Evolutionary conservation across 768 basidiomycete genomes (phyloP), one percentile per base, ranked within the genome.

Genomic region (Kwoniella sp.): DNA sequence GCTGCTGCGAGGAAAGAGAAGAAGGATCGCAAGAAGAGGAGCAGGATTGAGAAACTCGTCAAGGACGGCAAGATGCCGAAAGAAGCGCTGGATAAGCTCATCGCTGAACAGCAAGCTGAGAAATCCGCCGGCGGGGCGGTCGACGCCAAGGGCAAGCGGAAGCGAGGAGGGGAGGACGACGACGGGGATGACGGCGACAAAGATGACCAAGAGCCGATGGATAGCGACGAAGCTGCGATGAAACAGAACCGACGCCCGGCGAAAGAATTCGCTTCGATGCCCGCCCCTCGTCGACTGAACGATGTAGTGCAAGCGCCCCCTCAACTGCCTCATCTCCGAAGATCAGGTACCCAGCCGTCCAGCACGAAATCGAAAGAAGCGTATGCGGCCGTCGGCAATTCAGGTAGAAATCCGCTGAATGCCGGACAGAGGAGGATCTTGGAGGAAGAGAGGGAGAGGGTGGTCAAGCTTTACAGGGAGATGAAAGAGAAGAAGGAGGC

Each of bases 281-380:
- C 68, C 30, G 56, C 25, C 30, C 67, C 74, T 2, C 62, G 68
- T 54, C 31, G 73, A 41, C 51, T 80, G 4, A 76, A 76, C 58
- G 78, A 80, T 67, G 69, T 79, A 37, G 78, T 70, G 26, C 71
- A 74, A 65, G 77, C 76, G 31, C 79, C 79, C 52, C 79, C 79
- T 9, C 47, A 57, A 20, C 58, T 80, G 8, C 78, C 78, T 1
- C 65, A 69, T 50, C 61, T 80, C 5, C 60, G 66, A 17, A 53
- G 38, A 53, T 57, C 68, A 11, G 58, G 23, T 9, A 67, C 64
- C 13, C 61, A 22, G 25, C 34, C 58, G 26, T 54, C 26, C 20
- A 54, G 30, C 7, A 51, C 50, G 25, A 55, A 57, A 23, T 26
- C 23, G 5, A 64, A 62, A 30, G 69, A 66, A 9, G 65, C 48